phyloP scores from a whole-genome alignment of 2,329 filamentous ascomycete species.

The Cladosporium velox region DNA sequence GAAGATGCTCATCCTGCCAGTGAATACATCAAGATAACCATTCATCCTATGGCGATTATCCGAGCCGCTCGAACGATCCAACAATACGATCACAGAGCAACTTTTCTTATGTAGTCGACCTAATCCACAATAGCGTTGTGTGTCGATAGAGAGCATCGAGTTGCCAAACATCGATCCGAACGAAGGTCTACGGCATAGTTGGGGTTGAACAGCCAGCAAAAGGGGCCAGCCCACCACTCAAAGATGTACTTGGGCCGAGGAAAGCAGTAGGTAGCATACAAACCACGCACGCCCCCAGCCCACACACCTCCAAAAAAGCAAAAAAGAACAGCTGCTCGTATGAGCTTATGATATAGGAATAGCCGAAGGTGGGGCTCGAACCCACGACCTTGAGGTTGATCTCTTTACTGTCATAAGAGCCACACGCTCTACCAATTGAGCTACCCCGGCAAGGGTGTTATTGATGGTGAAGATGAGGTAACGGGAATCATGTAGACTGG shows the following conservation, averaged over 20 bases:
- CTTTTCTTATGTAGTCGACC: background rate
- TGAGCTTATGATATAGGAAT: conserved; percentile 25
- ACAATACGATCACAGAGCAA: too few species aligned
- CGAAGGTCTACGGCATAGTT: background rate
- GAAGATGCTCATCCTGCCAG: background rate
- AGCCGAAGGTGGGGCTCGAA: conserved; percentile 33
- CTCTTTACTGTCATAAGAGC: conserved; percentile 43
- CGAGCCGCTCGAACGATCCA: background rate
- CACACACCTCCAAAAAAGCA: background rate
- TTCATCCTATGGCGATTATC: background rate
- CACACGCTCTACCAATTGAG: conserved; percentile 58
- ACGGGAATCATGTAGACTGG: accelerated
- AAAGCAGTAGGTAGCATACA: background rate
- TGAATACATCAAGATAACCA: too few species aligned
- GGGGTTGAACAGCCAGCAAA: too few species aligned
- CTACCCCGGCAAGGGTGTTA: conserved; percentile 44
- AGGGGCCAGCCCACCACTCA: too few species aligned
- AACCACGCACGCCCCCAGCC: background rate
- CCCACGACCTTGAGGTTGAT: conserved; percentile 33
- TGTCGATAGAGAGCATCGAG: background rate
- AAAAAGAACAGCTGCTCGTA: conserved; percentile 6
- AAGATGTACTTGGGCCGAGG: too few species aligned
- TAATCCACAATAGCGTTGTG: background rate
- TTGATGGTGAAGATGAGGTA: background rate
- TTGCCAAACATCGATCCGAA: background rate